Base-by-base conservation (phyloP, 441 rosid genomes). In the Dalechampia spathulata region DNA sequence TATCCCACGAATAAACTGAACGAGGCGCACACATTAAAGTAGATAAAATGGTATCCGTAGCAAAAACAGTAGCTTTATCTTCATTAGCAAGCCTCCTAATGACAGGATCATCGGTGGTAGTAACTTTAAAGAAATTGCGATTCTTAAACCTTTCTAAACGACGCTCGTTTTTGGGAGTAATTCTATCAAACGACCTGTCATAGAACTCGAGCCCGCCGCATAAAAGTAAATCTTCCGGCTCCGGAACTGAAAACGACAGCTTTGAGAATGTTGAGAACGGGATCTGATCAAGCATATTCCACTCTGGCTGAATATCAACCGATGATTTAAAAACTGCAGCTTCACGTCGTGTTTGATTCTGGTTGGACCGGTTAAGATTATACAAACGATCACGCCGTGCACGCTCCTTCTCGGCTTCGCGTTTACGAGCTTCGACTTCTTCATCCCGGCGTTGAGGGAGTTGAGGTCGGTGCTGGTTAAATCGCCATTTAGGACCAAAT, bases 221-320 rank as follows among this genome's bases (percentile, higher is more conserved):
- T 0, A 83, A 60, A 17, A 82, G 78, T 12, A 91, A 63, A 64
- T 91, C 95, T 39, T 91, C 98, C 0, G 95, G 93, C 40, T 91
- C 96, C 1, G 87, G 69, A 14, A 80, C 96, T 0, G 85, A 23
- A 64, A 78, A 88, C 0, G 93, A 85, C 11, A 91, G 78, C 67
- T 91, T 86, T 9, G 91, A 79, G 76, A 91, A 83, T 6, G 87
- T 75, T 0, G 93, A 78, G 65, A 91, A 91, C 0, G 96, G 93
- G 32, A 91, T 88, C 79, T 88, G 95, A 46, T 87, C 90, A 4
- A 86, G 84, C 96, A 88, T 86, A 66, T 86, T 87, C 98, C 98
- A 91, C 39, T 91, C 98, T 0, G 96, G 95, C 53, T 86, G 95
- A 32, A 87, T 87, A 41, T 87, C 96, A 20, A 91, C 95, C 0